phyloP scores from a whole-genome alignment of 164 flowering plant genomes.

The Vitis amurensis region DNA sequence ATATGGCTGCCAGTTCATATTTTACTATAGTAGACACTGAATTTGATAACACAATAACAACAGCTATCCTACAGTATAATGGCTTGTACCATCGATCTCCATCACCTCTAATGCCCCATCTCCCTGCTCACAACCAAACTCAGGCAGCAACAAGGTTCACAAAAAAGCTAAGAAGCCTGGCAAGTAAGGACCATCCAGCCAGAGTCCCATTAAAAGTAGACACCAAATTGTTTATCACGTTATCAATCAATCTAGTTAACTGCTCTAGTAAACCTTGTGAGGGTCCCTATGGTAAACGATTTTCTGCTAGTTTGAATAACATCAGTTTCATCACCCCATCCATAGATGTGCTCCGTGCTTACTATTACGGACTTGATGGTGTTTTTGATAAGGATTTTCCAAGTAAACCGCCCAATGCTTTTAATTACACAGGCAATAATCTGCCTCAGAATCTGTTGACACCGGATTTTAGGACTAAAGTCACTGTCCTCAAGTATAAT shows the following conservation, averaged over 20 bases:
- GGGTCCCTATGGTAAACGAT: not conserved
- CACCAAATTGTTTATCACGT: not conserved
- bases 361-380: slow-evolving; percentile 4
- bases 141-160: not conserved
- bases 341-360: not conserved
- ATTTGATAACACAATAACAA: slow-evolving; percentile 26
- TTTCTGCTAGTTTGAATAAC: slow-evolving; percentile 1
- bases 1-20: slow-evolving; percentile 35
- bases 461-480: slow-evolving; percentile 12
- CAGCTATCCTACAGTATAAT: slow-evolving; percentile 14
- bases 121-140: not conserved
- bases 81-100: not conserved
- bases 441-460: not conserved
- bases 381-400: slow-evolving; percentile 8
- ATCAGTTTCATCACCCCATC: not conserved
- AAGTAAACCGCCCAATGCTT: not conserved
- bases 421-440: slow-evolving; percentile 15
- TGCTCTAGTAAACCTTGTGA: not conserved
- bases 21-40: not conserved
- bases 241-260: not conserved
- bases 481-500: slow-evolving; percentile 11
- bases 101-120: not conserved
- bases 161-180: not conserved
- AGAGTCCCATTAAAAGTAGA: not conserved
- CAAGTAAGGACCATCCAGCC: not conserved